These are phyloP conservation scores for Plasmodium gonderi DNA, from an alignment of 169 alveolate species.

Conservation along the genomic window DNA sequence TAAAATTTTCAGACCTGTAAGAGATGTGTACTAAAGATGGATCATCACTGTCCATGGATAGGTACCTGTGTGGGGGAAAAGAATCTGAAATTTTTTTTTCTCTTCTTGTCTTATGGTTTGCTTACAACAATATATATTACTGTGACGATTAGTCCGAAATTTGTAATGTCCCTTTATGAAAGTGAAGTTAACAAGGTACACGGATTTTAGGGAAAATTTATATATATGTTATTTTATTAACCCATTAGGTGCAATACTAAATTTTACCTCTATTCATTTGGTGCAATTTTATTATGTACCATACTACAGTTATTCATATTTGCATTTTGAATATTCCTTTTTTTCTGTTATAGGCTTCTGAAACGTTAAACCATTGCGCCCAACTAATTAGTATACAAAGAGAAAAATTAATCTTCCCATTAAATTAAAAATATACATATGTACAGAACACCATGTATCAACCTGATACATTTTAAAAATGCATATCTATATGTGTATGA, in stretches of 20 bases:
- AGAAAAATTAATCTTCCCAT: not conserved
- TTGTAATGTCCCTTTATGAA: constrained; percentile 21
- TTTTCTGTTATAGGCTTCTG: not conserved
- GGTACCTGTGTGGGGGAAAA: constrained; percentile 71
- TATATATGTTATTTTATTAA: not conserved
- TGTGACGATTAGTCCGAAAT: constrained; percentile 25
- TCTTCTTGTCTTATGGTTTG: constrained; percentile 35
- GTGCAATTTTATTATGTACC: not conserved
- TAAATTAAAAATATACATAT: not conserved
- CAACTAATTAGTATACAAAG: constrained; percentile 32
- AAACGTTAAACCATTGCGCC: constrained; percentile 28
- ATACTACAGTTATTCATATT: not conserved
- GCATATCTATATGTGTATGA: not conserved
- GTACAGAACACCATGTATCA: not conserved
- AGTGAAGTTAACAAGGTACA: constrained; percentile 15
- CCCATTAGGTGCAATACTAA: no score
- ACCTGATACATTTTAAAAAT: not conserved
- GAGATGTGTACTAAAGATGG: constrained; percentile 60
- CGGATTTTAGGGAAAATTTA: not conserved
- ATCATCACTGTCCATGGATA: constrained; percentile 73
- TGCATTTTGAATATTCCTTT: not conserved
- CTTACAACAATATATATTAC: constrained; percentile 22
- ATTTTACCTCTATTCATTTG: no score
- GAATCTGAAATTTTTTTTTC: constrained; percentile 44
- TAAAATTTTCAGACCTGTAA: not conserved